Base-by-base conservation (phyloP, 148 eudicot species). In the Camellia lanceoleosa region DNA sequence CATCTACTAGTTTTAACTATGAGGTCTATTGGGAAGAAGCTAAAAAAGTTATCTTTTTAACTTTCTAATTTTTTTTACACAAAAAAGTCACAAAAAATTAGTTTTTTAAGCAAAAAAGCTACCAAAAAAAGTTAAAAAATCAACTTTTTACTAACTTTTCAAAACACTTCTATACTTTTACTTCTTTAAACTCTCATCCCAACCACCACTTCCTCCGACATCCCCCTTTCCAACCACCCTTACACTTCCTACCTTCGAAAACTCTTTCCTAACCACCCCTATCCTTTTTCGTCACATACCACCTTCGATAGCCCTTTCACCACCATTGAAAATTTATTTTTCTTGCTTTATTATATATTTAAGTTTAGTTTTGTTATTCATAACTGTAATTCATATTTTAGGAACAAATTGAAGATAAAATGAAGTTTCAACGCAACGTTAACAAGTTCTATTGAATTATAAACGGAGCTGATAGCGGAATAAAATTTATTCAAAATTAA, bases 391-490 rank as follows among this genome's bases (percentile, higher is more conserved):
- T 9, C 11, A 16, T 16, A 9, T 16, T 16, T 10, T 9, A 9
- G 11, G 13, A 10, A 59, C 13, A 9, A 16, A 0, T 16, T 59
- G 62, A 9, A 9, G 62, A 59, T 16, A 16, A 10, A 9, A 59
- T 16, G 16, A 16, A 10, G 11, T 9, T 16, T 59, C 13, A 10
- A 1, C 1, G 13, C 16, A 1, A 9, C 1, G 13, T 16, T 1
- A 16, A 10, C 62, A 16, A 10, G 0, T 9, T 16, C 16, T 9
- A 10, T 9, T 16, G 13, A 9, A 16, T 59, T 10, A 10, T 0
- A 9, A 16, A 10, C 2, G 1, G 0, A 16, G 0, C 13, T 16
- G 1, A 59, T 10, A 9, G 11, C 0, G 2, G 1, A 59, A 10
- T 9, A 9, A 10, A 9, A 9, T 16, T 59, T 16, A 59, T 10